A percentile compares a stretch with the other conserved stretches of the same genome.
These are phyloP conservation scores for Diaporthe citriasiana DNA, from an alignment of 2,329 filamentous ascomycete genomes.

Conservation along the genomic window DNA sequence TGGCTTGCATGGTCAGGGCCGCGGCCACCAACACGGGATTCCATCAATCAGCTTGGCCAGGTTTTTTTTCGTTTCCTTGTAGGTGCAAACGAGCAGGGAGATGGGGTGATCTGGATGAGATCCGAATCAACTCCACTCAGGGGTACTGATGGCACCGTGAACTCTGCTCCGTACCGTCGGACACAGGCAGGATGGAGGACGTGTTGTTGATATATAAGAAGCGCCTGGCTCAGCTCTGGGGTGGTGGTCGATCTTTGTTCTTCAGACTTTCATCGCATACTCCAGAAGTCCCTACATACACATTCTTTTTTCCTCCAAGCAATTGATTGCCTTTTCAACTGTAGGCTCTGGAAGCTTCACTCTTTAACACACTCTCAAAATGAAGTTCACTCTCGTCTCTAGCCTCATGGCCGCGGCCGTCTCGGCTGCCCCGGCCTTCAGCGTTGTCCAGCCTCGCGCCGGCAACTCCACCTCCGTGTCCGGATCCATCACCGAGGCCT, in stretches of 20 bases:
- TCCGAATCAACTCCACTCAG: conserved; percentile 26
- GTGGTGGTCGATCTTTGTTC: background rate
- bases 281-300: conserved; percentile 34
- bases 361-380: conserved; percentile 32
- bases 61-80: conserved; percentile 9
- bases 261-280: conserved; percentile 28
- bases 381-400: conserved; percentile 39
- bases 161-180: background rate
- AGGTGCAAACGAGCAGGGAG: conserved; percentile 14
- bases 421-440: conserved; percentile 31
- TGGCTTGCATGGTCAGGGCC: conserved; percentile 1
- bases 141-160: background rate
- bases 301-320: conserved; percentile 29
- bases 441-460: conserved; percentile 13
- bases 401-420: conserved; percentile 25
- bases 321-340: conserved; percentile 31
- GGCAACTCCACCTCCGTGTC: conserved; percentile 7
- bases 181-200: conserved; percentile 5
- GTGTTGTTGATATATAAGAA: conserved; percentile 26
- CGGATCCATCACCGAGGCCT: conserved; percentile 41
- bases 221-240: background rate
- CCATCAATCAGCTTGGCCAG: conserved; percentile 22
- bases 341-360: conserved; percentile 39
- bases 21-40: conserved; percentile 11
- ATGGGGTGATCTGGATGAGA: conserved; percentile 25